Base-by-base conservation (phyloP, 2,329 filamentous ascomycete genomes). In the Grosmannia serpens region DNA sequence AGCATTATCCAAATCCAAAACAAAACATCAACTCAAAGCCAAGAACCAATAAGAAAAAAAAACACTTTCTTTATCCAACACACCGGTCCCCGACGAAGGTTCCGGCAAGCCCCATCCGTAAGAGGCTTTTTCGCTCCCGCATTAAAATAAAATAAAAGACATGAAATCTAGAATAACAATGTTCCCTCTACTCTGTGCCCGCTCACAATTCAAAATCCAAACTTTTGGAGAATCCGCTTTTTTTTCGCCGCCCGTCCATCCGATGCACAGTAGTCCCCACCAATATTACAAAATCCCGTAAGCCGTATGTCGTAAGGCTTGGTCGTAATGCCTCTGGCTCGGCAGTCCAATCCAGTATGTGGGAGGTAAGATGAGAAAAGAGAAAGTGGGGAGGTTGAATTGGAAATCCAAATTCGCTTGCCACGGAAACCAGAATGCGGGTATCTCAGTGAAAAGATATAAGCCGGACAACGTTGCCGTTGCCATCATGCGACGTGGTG, bases 391-490 rank as follows among this genome's bases (percentile, higher is more conserved):
- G 44, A 56, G 54, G 47, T 50, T n/a, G 24, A n/a, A 2, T 7
- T n/a, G 20, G 24, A 57, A 57, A 38, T 46, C 54, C 44, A 38
- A 57, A 58, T 51, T 57, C 55, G 59, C 49, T 57, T 53, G 60
- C 60, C 57, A 47, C 44, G 38, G 49, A 53, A 59, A 46, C 58
- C 56, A 53, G 58, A 60, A 58, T 51, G 56, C 55, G 58, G 60
- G 60, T 60, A 60, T 61, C 60, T 59, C 53, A 44, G 49, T 27
- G 4, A 44, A 59, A 58, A 44, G 59, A 31, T 56, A 29, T 29
- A 55, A 41, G 31, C 41, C 53, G 53, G 52, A 41, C 49, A 59
- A 55, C 15, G 46, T 56, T 41, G 35, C 35, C 53, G 35, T 29
- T 54, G 49, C 55, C 41, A 41, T 58, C 33, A 59, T 47, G 54